Percentiles rank a stretch among this genome's conserved stretches.
Conservation (phyloP, 768 basidiomycete genomes). For the Pleurotus pulmonarius region DNA sequence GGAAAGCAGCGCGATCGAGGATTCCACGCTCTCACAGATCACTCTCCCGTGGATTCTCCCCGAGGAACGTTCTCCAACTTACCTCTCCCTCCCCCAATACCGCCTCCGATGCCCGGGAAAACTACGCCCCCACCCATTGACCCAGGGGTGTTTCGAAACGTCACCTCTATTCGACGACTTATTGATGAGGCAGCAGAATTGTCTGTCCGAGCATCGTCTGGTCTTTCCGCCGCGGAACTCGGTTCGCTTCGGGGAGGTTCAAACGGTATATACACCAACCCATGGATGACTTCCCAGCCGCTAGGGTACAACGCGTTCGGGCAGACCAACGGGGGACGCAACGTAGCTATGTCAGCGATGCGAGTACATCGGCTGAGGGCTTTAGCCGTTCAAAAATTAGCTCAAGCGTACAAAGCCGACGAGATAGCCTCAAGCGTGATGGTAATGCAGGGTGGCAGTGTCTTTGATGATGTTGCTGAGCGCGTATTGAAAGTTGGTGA, state of each 20-base stretch:
- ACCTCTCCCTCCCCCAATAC: constrained; percentile 45
- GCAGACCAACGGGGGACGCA: constrained; percentile 53
- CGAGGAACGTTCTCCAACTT: constrained; percentile 28
- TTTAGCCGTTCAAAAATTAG: constrained; percentile 83
- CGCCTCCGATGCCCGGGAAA: constrained; percentile 56
- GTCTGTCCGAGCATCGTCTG: constrained; percentile 83
- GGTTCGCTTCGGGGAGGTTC: constrained; percentile 53
- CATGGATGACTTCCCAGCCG: constrained; percentile 63
- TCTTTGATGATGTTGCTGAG: constrained; percentile 91
- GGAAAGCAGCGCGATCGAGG: constrained; percentile 43
- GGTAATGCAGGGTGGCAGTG: constrained; percentile 93
- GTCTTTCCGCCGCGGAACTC: constrained; percentile 71
- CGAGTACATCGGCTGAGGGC: constrained; percentile 77
- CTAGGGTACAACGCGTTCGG: constrained; percentile 61
- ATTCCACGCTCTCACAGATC: constrained; percentile 36
- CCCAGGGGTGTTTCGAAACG: constrained; percentile 79
- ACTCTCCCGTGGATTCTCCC: constrained; percentile 45
- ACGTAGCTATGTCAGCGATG: constrained; percentile 80
- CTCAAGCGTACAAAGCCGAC: constrained; percentile 81
- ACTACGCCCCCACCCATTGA: constrained; percentile 85
- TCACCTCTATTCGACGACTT: constrained; percentile 69
- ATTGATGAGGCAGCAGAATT: constrained; percentile 90
- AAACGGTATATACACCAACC: constrained; percentile 35
- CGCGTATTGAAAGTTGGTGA: constrained; percentile 66
- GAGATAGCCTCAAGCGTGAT: constrained; percentile 92